Base-by-base conservation (phyloP, 2,329 filamentous ascomycete genomes). In the Exophiala bonariae region DNA sequence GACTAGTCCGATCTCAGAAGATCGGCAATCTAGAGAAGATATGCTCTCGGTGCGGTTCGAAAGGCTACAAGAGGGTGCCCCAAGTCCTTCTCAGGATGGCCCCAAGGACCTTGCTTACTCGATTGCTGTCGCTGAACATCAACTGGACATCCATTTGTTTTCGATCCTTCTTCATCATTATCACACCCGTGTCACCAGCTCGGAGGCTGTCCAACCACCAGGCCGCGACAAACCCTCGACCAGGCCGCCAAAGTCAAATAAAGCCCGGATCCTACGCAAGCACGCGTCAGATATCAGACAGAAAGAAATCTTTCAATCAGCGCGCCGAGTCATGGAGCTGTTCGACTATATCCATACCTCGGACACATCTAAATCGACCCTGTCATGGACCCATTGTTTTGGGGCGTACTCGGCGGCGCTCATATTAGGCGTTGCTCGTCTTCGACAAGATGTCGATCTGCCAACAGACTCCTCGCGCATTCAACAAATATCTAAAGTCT, bases 381-480 rank as follows among this genome's bases (percentile, higher is more conserved):
- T 44, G 20, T 49, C 39, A 3, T 55, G 52, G 52, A 40, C 48
- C 9, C 48, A 49, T 7, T 55, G 52, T 30, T 52, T 55, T 33
- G 52, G 52, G 11, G 33, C 51, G 11, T 52, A 47, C 38, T 55
- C 41, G 30, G 52, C 49, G 7, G 42, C 43, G 4, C 28, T 33
- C 2, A 44, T 55, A 28, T 18, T 55, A 26, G 52, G 48, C 28
- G 52, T 55, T 32, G 49, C 49, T 23, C 46, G 38, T 16, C 33
- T 55, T 3, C 45, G 52, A 10, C 41, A 40, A 36, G 49, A 55
- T 13, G 41, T 42, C 11, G 52, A 52, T n/a, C 26, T 55, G 11
- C 30, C 49, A 34, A 45, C 42, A 17, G 52, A 52, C 17, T 35
- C 36, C 9, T 31, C 41, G 14, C 49, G 52, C 11, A 33, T 55